phyloP scores from a whole-genome alignment of 352 stramenopile genomes.

The Phytopythium oedochilum region DNA sequence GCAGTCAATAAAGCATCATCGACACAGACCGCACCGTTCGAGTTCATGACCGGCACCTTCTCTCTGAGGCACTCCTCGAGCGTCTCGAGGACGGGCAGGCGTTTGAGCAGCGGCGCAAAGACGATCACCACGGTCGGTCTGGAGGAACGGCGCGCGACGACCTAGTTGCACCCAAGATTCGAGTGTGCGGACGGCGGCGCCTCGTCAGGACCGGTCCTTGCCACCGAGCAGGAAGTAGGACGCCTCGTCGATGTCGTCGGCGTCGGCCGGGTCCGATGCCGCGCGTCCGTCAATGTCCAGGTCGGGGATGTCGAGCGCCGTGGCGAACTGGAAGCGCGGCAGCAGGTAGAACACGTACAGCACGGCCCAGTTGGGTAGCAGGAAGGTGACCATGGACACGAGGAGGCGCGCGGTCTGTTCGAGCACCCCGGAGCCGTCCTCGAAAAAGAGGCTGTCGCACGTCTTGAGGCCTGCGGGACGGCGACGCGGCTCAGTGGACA shows the following conservation, averaged over 20 bases:
- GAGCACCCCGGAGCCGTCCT: slow-evolving; percentile 44
- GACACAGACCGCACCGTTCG: no score
- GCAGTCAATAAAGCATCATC: no score
- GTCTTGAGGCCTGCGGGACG: slow-evolving; percentile 24
- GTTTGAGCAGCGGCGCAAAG: slow-evolving; percentile 97
- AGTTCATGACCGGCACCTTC: slow-evolving; percentile 62
- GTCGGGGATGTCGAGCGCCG: slow-evolving; percentile 48
- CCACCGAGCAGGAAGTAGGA: slow-evolving; percentile 25
- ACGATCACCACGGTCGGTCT: slow-evolving; percentile 89
- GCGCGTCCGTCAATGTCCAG: slow-evolving; percentile 16
- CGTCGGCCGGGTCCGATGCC: slow-evolving; percentile 10
- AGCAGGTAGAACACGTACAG: slow-evolving; percentile 74
- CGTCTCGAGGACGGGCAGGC: slow-evolving; percentile 95
- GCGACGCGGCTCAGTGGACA: no score
- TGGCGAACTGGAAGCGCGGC: slow-evolving; percentile 60
- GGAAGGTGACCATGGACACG: slow-evolving; percentile 46
- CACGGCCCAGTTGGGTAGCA: slow-evolving; percentile 59
- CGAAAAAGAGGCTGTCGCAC: slow-evolving; percentile 72
- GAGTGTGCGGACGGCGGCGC: no score
- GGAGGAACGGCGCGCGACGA: no score
- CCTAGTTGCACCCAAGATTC: no score
- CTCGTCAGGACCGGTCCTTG: background rate
- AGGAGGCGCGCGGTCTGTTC: slow-evolving; percentile 51
- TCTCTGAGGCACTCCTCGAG: slow-evolving; percentile 89
- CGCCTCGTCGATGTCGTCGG: slow-evolving; percentile 5